These are phyloP conservation scores for Beauveria rudraprayagi DNA, from an alignment of 2,329 filamentous ascomycete genomes.

Conservation along the genomic window DNA sequence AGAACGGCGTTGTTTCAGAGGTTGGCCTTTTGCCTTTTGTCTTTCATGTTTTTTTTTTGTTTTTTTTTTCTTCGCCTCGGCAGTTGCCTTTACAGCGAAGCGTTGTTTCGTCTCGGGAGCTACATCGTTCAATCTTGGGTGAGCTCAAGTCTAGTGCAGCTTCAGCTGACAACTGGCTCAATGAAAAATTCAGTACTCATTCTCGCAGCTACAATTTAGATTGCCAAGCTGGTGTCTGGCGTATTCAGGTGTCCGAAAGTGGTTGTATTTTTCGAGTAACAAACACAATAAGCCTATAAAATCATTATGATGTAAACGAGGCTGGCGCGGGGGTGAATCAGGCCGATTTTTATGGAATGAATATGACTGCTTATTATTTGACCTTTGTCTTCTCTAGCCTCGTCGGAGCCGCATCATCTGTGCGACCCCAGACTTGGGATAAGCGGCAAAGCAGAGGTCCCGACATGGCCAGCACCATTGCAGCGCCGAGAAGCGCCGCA, in stretches of 20 bases:
- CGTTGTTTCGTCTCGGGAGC: too few relatives aligned
- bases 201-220: neutral
- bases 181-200: neutral
- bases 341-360: neutral
- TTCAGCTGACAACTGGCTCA: too few relatives aligned
- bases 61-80: too few relatives aligned
- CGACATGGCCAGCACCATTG: slow-evolving; percentile 17
- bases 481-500: slow-evolving; percentile 20
- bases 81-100: too few relatives aligned
- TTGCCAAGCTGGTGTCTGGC: neutral
- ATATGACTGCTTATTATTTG: neutral
- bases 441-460: slow-evolving; percentile 16
- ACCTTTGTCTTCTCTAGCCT: neutral
- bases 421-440: neutral
- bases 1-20: neutral
- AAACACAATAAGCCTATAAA: neutral
- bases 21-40: too few relatives aligned
- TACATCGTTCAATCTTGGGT: too few relatives aligned
- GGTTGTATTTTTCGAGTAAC: neutral
- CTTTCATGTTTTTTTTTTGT: neutral
- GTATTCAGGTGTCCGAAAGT: neutral
- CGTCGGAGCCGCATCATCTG: neutral
- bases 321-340: neutral
- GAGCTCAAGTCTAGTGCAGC: too few relatives aligned
- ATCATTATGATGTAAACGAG: neutral